A percentile compares a stretch with the other conserved stretches of the same genome.
These are phyloP conservation scores for Pichia occidentalis DNA, from an alignment of 805 yeast species.

Conservation along the genomic window DNA sequence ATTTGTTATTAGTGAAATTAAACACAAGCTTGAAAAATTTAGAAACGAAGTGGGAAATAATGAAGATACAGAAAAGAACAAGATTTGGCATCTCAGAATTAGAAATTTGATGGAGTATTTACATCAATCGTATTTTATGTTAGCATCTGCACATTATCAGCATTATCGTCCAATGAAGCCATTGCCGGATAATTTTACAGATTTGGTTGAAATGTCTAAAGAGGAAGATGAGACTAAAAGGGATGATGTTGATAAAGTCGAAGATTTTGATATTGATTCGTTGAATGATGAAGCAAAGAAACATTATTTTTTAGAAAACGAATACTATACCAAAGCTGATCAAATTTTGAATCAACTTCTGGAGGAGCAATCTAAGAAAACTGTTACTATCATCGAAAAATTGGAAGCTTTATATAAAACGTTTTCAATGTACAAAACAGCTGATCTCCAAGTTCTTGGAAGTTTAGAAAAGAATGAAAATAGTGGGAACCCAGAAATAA, in stretches of 20 bases:
- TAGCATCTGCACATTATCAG: slow-evolving; percentile 70
- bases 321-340: slow-evolving; percentile 58
- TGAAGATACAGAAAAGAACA: slow-evolving; percentile 9
- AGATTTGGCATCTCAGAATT: slow-evolving; percentile 23
- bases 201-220: slow-evolving; percentile 15
- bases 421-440: slow-evolving; percentile 8
- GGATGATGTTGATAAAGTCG: slow-evolving; percentile 19
- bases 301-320: slow-evolving; percentile 42
- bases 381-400: slow-evolving; percentile 24
- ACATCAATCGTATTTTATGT: slow-evolving; percentile 72
- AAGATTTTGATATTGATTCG: slow-evolving; percentile 20
- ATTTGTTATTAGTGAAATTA: slow-evolving; percentile 32
- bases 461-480: slow-evolving; percentile 4
- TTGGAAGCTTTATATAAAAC: slow-evolving; percentile 18
- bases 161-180: slow-evolving; percentile 33
- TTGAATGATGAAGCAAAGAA: slow-evolving; percentile 19
- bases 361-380: slow-evolving; percentile 35
- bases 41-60: background rate
- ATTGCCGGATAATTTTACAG: slow-evolving; percentile 29
- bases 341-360: slow-evolving; percentile 46
- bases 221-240: slow-evolving; percentile 18
- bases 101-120: slow-evolving; percentile 52
- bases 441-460: slow-evolving; percentile 1
- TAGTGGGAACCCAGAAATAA: background rate
- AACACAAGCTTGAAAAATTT: slow-evolving; percentile 17